Conservation (phyloP, 2,329 filamentous ascomycete species). For the Neurospora sp. region DNA sequence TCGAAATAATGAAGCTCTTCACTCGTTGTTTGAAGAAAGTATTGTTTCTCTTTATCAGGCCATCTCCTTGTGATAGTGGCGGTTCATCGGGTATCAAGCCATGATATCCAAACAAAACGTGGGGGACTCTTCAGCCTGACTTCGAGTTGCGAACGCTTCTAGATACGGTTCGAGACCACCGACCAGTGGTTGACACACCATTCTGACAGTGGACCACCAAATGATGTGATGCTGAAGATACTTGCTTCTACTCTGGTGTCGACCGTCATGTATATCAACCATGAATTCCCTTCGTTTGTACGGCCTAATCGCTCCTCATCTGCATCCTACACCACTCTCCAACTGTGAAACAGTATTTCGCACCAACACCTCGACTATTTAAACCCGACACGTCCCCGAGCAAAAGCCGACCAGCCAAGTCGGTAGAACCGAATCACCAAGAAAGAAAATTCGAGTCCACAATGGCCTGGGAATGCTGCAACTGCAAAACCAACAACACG, state of each 20-base stretch:
- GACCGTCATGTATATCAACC: background rate
- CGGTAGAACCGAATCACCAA: background rate
- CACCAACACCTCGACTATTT: background rate
- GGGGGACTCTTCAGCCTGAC: background rate
- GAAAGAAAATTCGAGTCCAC: background rate
- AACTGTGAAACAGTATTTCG: background rate
- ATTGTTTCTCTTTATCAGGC: background rate
- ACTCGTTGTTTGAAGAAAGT: background rate
- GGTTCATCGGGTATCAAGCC: background rate
- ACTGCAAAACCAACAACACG: background rate
- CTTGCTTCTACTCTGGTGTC: background rate
- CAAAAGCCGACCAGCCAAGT: background rate
- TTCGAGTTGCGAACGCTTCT: background rate
- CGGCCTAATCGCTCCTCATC: background rate
- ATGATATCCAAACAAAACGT: background rate
- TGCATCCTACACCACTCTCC: background rate
- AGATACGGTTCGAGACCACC: background rate
- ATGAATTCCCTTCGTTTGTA: background rate
- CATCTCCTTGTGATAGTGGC: background rate
- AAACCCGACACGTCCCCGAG: background rate
- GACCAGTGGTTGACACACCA: background rate
- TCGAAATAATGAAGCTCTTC: background rate
- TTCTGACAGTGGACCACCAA: background rate
- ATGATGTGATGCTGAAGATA: background rate
- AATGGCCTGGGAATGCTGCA: background rate